Percentiles rank a stretch among this genome's conserved stretches.
These are phyloP conservation scores for Dictyostelium intermedium DNA, from an alignment of 78 protist species.

Conservation along the genomic window DNA sequence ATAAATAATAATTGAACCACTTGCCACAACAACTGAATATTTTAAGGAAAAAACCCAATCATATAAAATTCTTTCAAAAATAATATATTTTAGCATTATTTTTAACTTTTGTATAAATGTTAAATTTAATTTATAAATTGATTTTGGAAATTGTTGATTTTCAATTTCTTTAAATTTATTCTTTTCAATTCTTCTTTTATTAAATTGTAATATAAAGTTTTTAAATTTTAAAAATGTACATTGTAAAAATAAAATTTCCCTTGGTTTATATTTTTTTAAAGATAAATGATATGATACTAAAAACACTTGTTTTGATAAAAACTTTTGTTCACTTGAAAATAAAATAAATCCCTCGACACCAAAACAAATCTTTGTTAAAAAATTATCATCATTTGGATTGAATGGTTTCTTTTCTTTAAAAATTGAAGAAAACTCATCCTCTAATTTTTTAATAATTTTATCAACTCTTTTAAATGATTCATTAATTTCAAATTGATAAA, in stretches of 20 bases:
- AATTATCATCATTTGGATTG: neutral
- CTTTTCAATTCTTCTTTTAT: neutral
- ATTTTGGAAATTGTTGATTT: neutral
- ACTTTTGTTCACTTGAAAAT: constrained; percentile 8
- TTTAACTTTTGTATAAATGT: neutral
- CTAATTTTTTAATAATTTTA: neutral
- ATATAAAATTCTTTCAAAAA: neutral
- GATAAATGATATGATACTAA: neutral
- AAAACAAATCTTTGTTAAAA: neutral
- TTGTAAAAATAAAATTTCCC: neutral
- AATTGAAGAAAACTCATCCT: neutral
- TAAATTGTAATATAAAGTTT: neutral
- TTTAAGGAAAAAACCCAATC: constrained; percentile 33
- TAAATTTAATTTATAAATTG: neutral
- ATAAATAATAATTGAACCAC: neutral
- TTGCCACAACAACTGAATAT: neutral
- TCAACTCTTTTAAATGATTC: neutral
- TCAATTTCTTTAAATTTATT: neutral
- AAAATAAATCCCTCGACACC: neutral
- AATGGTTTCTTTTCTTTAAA: neutral
- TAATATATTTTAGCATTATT: neutral
- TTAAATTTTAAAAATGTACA: neutral
- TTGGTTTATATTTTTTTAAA: neutral
- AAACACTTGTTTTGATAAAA: neutral
- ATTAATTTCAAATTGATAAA: neutral